Conservation (phyloP, 768 basidiomycete species). For the Kwoniella shandongensis region DNA sequence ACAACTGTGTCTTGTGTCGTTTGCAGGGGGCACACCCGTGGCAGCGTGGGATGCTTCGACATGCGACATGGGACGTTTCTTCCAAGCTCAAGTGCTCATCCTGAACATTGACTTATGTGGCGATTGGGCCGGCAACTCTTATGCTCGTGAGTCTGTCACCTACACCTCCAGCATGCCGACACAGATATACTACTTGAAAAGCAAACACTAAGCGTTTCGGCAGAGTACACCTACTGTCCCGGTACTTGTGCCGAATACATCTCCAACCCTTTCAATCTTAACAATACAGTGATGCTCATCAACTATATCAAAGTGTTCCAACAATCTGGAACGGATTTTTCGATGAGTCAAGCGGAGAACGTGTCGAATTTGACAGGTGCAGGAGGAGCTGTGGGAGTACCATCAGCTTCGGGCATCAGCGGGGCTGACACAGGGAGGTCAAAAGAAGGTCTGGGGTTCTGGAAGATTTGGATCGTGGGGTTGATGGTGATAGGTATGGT, state of each 20-base stretch:
- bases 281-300: slow-evolving; percentile 48
- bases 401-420: background rate
- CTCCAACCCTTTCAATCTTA: slow-evolving; percentile 43
- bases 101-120: slow-evolving; percentile 52
- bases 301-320: slow-evolving; percentile 50
- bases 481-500: no score
- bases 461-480: background rate
- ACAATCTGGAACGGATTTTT: slow-evolving; percentile 13
- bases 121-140: slow-evolving; percentile 48
- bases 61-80: slow-evolving; percentile 49
- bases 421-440: background rate
- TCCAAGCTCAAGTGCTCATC: slow-evolving; percentile 48
- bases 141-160: slow-evolving; percentile 31
- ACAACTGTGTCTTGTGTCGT: background rate
- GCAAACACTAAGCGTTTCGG: slow-evolving; percentile 1
- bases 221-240: slow-evolving; percentile 44
- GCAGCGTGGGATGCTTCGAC: slow-evolving; percentile 42
- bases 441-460: background rate
- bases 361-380: slow-evolving; percentile 36
- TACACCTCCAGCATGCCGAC: background rate
- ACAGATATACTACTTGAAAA: background rate
- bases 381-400: slow-evolving; percentile 24
- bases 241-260: slow-evolving; percentile 49
- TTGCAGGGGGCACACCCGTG: slow-evolving; percentile 44
- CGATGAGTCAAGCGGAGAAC: slow-evolving; percentile 21